Percentiles rank a stretch among this genome's conserved stretches.
These are phyloP conservation scores for Cutaneotrichosporon cutaneum DNA, from an alignment of 1,284 basidiomycete genomes.

Conservation along the genomic window DNA sequence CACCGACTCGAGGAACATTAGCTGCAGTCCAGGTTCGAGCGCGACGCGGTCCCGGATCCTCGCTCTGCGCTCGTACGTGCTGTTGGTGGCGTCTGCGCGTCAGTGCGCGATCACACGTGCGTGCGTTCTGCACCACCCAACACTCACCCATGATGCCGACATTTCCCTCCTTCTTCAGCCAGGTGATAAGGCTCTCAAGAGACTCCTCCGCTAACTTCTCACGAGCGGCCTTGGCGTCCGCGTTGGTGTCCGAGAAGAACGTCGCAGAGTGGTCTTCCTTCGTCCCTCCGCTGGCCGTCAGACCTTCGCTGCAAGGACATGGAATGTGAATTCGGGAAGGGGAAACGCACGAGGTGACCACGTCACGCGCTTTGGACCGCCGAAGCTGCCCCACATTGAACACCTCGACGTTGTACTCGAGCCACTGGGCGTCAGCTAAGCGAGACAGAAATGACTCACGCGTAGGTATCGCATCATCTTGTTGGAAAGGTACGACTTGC, in stretches of 20 bases:
- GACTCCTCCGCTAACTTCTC: slow-evolving; percentile 88
- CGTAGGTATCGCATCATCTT: slow-evolving; percentile 78
- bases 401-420: slow-evolving; percentile 97
- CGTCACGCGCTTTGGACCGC: slow-evolving; percentile 71
- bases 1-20: slow-evolving; percentile 91
- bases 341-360: not conserved
- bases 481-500: slow-evolving; percentile 81
- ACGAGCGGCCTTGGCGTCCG: slow-evolving; percentile 70
- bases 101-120: slow-evolving; percentile 8
- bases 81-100: slow-evolving; percentile 84
- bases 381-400: slow-evolving; percentile 98
- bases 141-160: slow-evolving; percentile 90
- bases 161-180: slow-evolving; percentile 95
- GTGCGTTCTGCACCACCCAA: not conserved
- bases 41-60: slow-evolving; percentile 79
- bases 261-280: slow-evolving; percentile 83
- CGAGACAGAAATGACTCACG: slow-evolving; percentile 52
- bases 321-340: not conserved
- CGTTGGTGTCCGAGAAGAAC: slow-evolving; percentile 89
- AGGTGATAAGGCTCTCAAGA: slow-evolving; percentile 89
- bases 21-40: slow-evolving; percentile 81
- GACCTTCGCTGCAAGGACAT: not conserved
- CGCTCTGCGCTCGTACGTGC: slow-evolving; percentile 72
- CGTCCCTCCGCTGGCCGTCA: slow-evolving; percentile 31
- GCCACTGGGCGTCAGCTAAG: slow-evolving; percentile 65